phyloP scores from a whole-genome alignment of 1,284 basidiomycete species.

The Gomphus sp. region DNA sequence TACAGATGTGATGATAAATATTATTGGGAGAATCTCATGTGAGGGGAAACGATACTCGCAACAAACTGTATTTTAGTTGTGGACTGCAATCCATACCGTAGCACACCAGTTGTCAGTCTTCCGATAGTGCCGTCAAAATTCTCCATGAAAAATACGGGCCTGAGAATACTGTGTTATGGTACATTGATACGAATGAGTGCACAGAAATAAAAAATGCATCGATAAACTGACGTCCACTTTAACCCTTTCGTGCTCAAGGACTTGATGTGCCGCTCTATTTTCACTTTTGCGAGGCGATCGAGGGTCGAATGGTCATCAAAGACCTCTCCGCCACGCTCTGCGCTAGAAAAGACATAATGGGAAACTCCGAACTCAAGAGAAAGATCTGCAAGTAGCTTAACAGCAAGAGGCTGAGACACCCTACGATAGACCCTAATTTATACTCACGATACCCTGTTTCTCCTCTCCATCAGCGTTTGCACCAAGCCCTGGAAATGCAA shows the following conservation, averaged over 20 bases:
- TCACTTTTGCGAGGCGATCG: constrained; percentile 27
- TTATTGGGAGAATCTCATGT: neutral
- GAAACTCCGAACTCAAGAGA: constrained; percentile 26
- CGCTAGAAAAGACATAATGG: constrained; percentile 27
- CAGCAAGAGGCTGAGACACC: no score
- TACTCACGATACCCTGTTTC: constrained; percentile 30
- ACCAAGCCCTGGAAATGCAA: constrained; percentile 32
- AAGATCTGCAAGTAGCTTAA: constrained; percentile 26
- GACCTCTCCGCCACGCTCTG: constrained; percentile 27
- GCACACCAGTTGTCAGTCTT: constrained; percentile 23
- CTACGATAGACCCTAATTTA: neutral
- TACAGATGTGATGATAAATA: neutral
- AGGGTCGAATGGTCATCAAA: constrained; percentile 22
- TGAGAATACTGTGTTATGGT: constrained; percentile 21
- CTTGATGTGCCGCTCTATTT: constrained; percentile 29
- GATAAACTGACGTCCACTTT: constrained; percentile 28
- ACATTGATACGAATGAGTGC: neutral
- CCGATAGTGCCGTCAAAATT: constrained; percentile 31
- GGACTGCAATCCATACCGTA: constrained; percentile 25
- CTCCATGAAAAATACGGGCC: constrained; percentile 31
- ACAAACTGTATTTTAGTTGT: constrained; percentile 26
- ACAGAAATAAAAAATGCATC: neutral
- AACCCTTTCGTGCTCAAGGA: constrained; percentile 24
- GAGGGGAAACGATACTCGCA: constrained; percentile 18
- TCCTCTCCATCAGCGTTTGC: constrained; percentile 29